Evolutionary conservation across 495 filamentous ascomycete genomes (phyloP), one percentile per base, ranked within the genome.

Genomic region (Parmelia sp.): DNA sequence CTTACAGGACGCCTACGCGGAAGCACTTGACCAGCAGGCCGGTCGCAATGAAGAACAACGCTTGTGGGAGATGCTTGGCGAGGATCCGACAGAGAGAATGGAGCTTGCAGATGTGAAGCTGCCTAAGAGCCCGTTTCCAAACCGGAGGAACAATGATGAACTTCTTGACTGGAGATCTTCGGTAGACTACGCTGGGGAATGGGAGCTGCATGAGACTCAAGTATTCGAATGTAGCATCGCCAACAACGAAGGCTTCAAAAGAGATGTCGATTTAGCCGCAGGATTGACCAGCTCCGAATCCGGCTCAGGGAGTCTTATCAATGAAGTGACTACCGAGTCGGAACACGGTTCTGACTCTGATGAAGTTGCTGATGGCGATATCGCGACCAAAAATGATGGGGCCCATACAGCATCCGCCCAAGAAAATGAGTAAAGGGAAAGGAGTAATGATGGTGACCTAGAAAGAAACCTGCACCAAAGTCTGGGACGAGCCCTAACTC

Each of bases 21-120:
- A 88, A 63, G 63, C 62, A 0, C 58, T 81, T 8, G 88, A 92
- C 66, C 71, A 67, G 29, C 70, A 78, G 65, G 69, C 74, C 19
- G 82, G 82, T 64, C 74, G 70, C 19, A 58, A 67, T 11, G 86
- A 88, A 71, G 88, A 92, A 73, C 69, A 71, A 42, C 66, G 71
- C 17, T 63, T 91, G 14, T 87, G 85, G 83, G 64, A 65, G 0
- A 44, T 86, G 14, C 70, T 92, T 15, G 74, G 72, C 27, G 70
- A 66, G 44, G 58, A 66, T 56, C 63, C 65, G 8, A 37, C 68
- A 21, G 66, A 67, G 51, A 67, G 67, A 9, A 68, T 75, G 39
- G 65, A 68, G 29, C 21, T 27, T 14, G 53, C 68, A 42, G 56
- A 63, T 23, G 11, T 61, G 35, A 59, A 68, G 42, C 29, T 66